phyloP scores from a whole-genome alignment of 441 rosid species.

The Syzygium syzygioides region DNA sequence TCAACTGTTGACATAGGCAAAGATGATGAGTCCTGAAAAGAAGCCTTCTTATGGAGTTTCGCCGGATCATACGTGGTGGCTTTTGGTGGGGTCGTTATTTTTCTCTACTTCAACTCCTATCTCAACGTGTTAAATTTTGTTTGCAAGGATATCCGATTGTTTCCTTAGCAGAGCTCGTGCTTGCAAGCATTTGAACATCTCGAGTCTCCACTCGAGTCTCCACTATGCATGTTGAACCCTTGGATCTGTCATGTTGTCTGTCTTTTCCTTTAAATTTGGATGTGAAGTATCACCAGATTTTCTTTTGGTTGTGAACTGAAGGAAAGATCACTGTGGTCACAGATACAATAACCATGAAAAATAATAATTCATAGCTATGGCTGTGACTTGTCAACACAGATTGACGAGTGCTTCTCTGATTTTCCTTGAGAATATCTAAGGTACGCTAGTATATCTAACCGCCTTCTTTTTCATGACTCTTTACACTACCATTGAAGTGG shows the following conservation, averaged over 20 bases:
- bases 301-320: not conserved
- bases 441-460: not conserved
- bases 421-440: not conserved
- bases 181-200: not conserved
- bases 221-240: not conserved
- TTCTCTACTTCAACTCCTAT: not conserved
- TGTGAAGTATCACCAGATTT: not conserved
- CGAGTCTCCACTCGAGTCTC: not conserved
- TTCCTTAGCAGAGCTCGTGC: not conserved
- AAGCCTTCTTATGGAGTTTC: not conserved
- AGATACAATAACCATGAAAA: not conserved
- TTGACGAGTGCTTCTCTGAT: not conserved
- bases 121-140: not conserved
- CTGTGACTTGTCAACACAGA: not conserved
- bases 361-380: not conserved
- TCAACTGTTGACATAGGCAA: not conserved
- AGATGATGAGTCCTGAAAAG: not conserved
- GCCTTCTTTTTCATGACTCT: not conserved
- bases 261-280: not conserved
- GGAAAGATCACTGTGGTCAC: not conserved
- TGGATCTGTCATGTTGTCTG: accelerated
- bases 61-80: not conserved
- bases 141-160: not conserved
- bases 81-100: accelerated
- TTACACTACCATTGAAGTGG: not conserved